A percentile compares a stretch with the other conserved stretches of the same genome.
phyloP scores from a whole-genome alignment of 176 grass and related monocot species.

The Rhynchospora pubera region DNA sequence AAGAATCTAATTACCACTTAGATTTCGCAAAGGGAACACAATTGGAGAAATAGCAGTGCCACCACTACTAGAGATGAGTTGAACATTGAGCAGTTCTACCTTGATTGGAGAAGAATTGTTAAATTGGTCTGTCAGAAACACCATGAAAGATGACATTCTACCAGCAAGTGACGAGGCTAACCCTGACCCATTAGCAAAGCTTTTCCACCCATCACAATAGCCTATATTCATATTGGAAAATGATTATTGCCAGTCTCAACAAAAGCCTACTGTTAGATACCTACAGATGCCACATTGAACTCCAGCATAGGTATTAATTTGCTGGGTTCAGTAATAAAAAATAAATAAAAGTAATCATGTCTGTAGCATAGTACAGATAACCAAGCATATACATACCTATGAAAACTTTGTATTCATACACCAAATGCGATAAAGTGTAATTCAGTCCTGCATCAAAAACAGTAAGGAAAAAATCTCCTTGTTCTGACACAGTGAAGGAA shows the following conservation, averaged over 20 bases:
- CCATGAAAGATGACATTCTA: slow-evolving; percentile 36
- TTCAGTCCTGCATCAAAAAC: slow-evolving; percentile 33
- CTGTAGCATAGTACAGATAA: background rate
- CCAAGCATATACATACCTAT: slow-evolving; percentile 36
- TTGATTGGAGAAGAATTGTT: slow-evolving; percentile 41
- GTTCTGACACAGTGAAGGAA: slow-evolving; percentile 38
- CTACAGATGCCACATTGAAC: too few relatives aligned
- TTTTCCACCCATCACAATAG: slow-evolving; percentile 52
- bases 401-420: slow-evolving; percentile 45
- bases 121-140: slow-evolving; percentile 48
- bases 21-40: slow-evolving; percentile 35
- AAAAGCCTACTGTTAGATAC: too few relatives aligned
- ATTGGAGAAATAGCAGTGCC: slow-evolving; percentile 16
- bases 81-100: slow-evolving; percentile 21
- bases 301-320: background rate
- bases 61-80: slow-evolving; percentile 34
- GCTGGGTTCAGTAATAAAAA: background rate
- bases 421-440: slow-evolving; percentile 28
- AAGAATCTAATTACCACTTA: slow-evolving; percentile 31
- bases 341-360: slow-evolving; percentile 24
- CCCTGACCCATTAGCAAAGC: slow-evolving; percentile 54
- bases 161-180: slow-evolving; percentile 41
- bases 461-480: slow-evolving; percentile 45
- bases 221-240: slow-evolving; percentile 34
- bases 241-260: background rate